Evolutionary conservation across 1,139 yeast species (phyloP).

Genomic region (Saccharomyces hybrid): DNA sequence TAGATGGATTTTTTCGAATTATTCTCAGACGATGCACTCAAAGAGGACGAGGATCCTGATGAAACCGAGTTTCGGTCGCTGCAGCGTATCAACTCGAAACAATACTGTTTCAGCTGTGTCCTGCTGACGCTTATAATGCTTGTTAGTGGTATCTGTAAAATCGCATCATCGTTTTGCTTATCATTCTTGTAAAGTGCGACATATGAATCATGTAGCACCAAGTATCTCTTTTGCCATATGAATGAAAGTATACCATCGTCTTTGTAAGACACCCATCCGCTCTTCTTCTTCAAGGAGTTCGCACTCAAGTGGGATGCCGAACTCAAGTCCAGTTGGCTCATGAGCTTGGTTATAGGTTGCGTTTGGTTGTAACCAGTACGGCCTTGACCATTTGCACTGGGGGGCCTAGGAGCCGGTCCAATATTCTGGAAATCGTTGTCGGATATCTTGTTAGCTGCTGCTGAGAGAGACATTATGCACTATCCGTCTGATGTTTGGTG

Average conservation of each 20-base stretch:
- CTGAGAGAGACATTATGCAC: constrained; percentile 33
- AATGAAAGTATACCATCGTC: constrained; percentile 85
- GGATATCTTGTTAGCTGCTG: constrained; percentile 38
- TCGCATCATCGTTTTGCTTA: constrained; percentile 36
- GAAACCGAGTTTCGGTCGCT: constrained; percentile 27
- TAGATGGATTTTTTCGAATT: constrained; percentile 52
- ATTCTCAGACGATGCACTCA: constrained; percentile 6
- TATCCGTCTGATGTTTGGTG: too few relatives aligned
- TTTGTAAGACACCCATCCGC: constrained; percentile 85
- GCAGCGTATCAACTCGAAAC: constrained; percentile 67
- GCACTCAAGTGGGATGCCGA: background rate
- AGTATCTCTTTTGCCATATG: constrained; percentile 84
- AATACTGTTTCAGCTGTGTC: constrained; percentile 58
- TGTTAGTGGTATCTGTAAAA: constrained; percentile 46
- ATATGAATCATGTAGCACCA: constrained; percentile 67
- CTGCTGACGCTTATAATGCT: constrained; percentile 52
- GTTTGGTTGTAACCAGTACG: constrained; percentile 27
- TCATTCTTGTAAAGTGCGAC: constrained; percentile 72
- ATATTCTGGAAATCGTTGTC: constrained; percentile 36
- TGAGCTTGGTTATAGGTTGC: constrained; percentile 24
- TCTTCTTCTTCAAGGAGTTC: background rate
- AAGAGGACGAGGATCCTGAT: constrained; percentile 11
- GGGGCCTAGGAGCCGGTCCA: constrained; percentile 41
- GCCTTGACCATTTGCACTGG: constrained; percentile 13
- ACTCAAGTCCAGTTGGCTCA: constrained; percentile 19